phyloP scores from a whole-genome alignment of 768 basidiomycete species.

The Leccinellum albellum region DNA sequence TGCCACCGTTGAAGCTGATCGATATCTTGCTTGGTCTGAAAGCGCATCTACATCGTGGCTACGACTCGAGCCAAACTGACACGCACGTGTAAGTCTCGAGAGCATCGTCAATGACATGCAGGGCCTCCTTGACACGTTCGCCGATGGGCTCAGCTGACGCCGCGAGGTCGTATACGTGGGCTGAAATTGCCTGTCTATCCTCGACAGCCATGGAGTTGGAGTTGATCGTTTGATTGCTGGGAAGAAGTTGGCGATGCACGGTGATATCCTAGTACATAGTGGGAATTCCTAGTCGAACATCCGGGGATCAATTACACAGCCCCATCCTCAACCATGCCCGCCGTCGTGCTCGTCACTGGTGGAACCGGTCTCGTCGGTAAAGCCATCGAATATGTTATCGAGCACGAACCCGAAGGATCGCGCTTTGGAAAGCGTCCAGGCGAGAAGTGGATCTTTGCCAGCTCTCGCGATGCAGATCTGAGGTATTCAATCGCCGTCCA shows the following conservation, averaged over 20 bases:
- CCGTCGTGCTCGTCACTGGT: conserved; percentile 76
- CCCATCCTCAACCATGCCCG: conserved; percentile 22
- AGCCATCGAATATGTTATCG: conserved; percentile 74
- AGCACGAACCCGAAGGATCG: conserved; percentile 73
- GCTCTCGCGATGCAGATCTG: conserved; percentile 78
- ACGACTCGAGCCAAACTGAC: conserved; percentile 6
- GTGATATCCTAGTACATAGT: conserved; percentile 3
- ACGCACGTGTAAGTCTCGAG: conserved; percentile 80
- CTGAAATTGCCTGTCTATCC: conserved; percentile 50
- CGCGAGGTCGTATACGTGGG: conserved; percentile 62
- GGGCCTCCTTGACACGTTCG: conserved; percentile 67
- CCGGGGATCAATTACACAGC: neutral
- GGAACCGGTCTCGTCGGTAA: conserved; percentile 86
- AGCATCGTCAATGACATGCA: conserved; percentile 75
- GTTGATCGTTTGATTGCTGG: conserved; percentile 2
- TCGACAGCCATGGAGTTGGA: conserved; percentile 27
- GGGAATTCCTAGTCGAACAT: conserved; percentile 11
- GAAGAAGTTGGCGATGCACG: neutral
- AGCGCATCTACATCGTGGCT: conserved; percentile 4
- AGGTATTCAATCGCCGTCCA: conserved; percentile 44
- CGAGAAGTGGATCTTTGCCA: conserved; percentile 85
- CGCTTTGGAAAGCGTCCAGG: conserved; percentile 70
- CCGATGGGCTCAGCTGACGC: conserved; percentile 52
- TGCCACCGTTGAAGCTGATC: conserved; percentile 97
- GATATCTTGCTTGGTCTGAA: conserved; percentile 66